Conservation (phyloP, 129 eudicot species). For the Escallonia rubra region DNA sequence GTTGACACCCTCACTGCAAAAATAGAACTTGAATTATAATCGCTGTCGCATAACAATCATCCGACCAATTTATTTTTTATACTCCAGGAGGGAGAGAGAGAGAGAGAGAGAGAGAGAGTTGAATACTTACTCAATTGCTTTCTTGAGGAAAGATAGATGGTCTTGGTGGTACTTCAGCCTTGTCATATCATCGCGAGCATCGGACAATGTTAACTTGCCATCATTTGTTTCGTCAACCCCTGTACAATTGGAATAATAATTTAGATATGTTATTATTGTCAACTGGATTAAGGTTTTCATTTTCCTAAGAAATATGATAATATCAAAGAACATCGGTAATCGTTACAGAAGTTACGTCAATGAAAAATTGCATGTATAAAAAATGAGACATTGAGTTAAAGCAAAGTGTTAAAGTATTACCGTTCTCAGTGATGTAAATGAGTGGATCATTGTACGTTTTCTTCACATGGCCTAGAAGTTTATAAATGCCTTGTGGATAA, state of each 20-base stretch:
- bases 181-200: neutral
- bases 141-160: neutral
- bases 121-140: slow-evolving; percentile 2
- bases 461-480: slow-evolving; percentile 25
- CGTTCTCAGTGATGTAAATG: slow-evolving; percentile 37
- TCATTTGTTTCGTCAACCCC: neutral
- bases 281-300: too few species aligned
- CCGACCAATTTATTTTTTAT: too few species aligned
- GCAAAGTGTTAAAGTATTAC: slow-evolving; percentile 2
- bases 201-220: neutral
- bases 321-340: neutral
- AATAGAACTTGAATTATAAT: too few species aligned
- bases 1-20: slow-evolving; percentile 57
- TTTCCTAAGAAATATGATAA: too few species aligned
- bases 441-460: slow-evolving; percentile 20
- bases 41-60: too few species aligned
- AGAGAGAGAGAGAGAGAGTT: too few species aligned
- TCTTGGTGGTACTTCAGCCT: neutral
- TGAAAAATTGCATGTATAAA: too few species aligned
- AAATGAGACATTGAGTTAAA: too few species aligned
- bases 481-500: slow-evolving; percentile 29
- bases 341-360: too few species aligned
- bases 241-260: too few species aligned
- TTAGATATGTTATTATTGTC: too few species aligned
- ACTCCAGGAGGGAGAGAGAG: too few species aligned